Evolutionary conservation across 306 rosid genomes (phyloP).

Genomic region (Albizia julibrissin): DNA sequence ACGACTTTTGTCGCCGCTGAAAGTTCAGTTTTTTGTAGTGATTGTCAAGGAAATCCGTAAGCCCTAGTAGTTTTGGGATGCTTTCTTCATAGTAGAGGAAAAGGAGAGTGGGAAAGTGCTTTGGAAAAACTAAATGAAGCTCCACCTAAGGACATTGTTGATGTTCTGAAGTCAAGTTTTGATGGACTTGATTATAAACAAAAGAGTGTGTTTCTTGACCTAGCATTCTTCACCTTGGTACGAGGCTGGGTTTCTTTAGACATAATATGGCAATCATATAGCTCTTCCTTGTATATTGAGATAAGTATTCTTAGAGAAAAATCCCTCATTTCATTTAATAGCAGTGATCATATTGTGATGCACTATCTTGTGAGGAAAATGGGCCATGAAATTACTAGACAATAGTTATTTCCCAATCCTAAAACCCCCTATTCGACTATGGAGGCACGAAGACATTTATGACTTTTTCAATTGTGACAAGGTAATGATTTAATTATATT

Average conservation of each 20-base stretch:
- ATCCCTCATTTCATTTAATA: neutral
- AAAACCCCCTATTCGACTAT: neutral
- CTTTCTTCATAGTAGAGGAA: neutral
- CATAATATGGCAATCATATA: neutral
- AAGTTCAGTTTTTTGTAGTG: too few relatives aligned
- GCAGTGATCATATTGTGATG: neutral
- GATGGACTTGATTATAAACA: too few relatives aligned
- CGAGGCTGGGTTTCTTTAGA: fast-evolving
- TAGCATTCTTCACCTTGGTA: neutral
- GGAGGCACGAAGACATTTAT: neutral
- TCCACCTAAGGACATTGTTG: too few relatives aligned
- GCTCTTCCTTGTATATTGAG: neutral
- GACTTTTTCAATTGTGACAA: neutral
- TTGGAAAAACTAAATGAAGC: neutral
- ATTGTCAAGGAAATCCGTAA: neutral
- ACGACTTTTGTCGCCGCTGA: too few relatives aligned
- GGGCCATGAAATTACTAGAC: neutral
- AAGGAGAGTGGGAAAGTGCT: neutral
- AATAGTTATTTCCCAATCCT: neutral
- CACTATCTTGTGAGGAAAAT: neutral
- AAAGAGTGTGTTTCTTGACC: neutral
- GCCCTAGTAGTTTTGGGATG: neutral
- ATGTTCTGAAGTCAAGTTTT: too few relatives aligned
- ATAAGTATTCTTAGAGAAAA: neutral
- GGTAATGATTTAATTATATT: neutral